phyloP scores from a whole-genome alignment of 768 basidiomycete species.

The Hericium erinaceus region DNA sequence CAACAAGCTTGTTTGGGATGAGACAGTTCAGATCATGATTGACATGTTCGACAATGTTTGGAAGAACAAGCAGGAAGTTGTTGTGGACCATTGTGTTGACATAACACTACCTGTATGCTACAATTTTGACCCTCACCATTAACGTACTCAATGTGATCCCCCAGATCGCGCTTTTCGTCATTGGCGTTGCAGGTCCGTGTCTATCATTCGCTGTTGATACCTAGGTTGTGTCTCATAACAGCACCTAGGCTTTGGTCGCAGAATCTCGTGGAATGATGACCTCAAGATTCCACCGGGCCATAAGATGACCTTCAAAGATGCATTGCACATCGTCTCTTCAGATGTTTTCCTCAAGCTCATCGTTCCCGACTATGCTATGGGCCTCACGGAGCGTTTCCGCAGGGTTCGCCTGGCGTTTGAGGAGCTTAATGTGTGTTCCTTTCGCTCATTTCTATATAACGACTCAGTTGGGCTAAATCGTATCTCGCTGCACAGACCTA shows the following conservation, averaged over 20 bases:
- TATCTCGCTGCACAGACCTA: slow-evolving; percentile 10
- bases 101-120: slow-evolving; percentile 42
- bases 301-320: slow-evolving; percentile 38
- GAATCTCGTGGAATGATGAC: slow-evolving; percentile 40
- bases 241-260: slow-evolving; percentile 35
- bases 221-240: no score
- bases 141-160: no score
- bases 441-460: background rate
- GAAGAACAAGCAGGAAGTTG: slow-evolving; percentile 30
- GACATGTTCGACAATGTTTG: slow-evolving; percentile 36
- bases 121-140: no score
- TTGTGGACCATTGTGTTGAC: slow-evolving; percentile 37
- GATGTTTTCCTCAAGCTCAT: slow-evolving; percentile 19
- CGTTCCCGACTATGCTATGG: slow-evolving; percentile 19
- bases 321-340: slow-evolving; percentile 26
- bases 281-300: slow-evolving; percentile 33
- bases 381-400: slow-evolving; percentile 15
- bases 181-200: slow-evolving; percentile 36
- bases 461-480: no score
- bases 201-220: background rate
- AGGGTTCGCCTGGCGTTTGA: slow-evolving; percentile 16
- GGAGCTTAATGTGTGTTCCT: slow-evolving; percentile 20
- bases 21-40: slow-evolving; percentile 22
- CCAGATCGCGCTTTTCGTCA: slow-evolving; percentile 49
- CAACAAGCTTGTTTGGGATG: slow-evolving; percentile 31